Conservation (phyloP, 2,329 filamentous ascomycete species). For the Pezicula rhizophila region DNA sequence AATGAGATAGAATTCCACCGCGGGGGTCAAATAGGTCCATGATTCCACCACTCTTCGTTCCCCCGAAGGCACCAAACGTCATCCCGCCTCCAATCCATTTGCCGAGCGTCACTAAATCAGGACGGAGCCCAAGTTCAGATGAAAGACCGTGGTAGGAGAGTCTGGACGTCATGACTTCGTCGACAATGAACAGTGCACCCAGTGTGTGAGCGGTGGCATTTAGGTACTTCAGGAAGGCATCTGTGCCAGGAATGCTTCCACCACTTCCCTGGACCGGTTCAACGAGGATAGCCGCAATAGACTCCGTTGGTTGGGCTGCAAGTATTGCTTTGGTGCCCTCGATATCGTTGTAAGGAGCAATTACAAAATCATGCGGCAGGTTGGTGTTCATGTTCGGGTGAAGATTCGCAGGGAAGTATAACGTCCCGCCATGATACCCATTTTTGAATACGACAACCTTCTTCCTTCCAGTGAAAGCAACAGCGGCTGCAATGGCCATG, state of each 20-base stretch:
- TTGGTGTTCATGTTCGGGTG: constrained; percentile 19
- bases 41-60: constrained; percentile 40
- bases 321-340: constrained; percentile 38
- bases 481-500: constrained; percentile 44
- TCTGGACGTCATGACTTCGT: constrained; percentile 67
- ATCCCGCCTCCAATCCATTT: constrained; percentile 64
- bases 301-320: constrained; percentile 23
- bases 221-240: constrained; percentile 16
- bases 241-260: constrained; percentile 45
- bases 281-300: constrained; percentile 49
- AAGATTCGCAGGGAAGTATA: constrained; percentile 42
- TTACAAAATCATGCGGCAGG: constrained; percentile 29
- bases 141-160: constrained; percentile 46
- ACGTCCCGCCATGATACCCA: constrained; percentile 23
- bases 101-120: constrained; percentile 59
- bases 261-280: constrained; percentile 62
- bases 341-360: constrained; percentile 58
- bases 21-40: constrained; percentile 53
- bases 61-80: constrained; percentile 62
- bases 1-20: constrained; percentile 40
- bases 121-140: constrained; percentile 35
- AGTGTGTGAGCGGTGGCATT: constrained; percentile 14
- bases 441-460: constrained; percentile 19
- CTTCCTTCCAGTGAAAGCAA: constrained; percentile 12
- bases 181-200: constrained; percentile 57